Evolutionary conservation across 2,329 filamentous ascomycete species (phyloP), one percentile per base, ranked within the genome.

Genomic region (Claviceps spartinae): DNA sequence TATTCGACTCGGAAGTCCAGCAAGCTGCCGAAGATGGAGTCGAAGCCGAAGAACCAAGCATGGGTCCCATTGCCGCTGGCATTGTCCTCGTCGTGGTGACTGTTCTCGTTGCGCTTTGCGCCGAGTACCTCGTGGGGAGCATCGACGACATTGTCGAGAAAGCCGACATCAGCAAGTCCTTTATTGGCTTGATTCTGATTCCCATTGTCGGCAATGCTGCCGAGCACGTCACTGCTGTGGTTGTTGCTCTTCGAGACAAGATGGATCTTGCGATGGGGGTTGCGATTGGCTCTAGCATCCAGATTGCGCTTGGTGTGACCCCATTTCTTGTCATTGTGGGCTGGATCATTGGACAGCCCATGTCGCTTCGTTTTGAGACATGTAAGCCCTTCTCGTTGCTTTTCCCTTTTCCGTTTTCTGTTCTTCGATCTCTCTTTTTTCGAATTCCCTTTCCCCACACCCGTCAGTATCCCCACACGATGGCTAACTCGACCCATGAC

Each of bases 171-270:
- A 88, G 82, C 71, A 86, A 86, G 67, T 87, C 82, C 1, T 90
- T 90, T 59, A 88, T 90, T 59, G 86, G 86, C 72, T 71, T 89
- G 48, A 86, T 89, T 48, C 70, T 89, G 20, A 84, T 89, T 48
- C 85, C 85, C 3, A 88, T 89, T 57, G 85, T 89, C 36, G 85
- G 85, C 44, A 89, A 89, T 60, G 85, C 85, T 2, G 85, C 85
- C 2, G 85, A 90, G 65, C 86, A 90, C 61, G 86, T 89, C 41
- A 90, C 86, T 1, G 86, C 86, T 18, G 83, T 88, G 18, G 83
- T 89, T 34, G 86, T 90, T 26, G 85, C 86, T 0, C 73, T 82
- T 56, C 85, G 87, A 66, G 79, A 90, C 69, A 90, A 85, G 72
- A 85, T 85, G 81, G 79, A 83, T 60, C 69, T 83, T 49, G 64